Evolutionary conservation across 768 basidiomycete genomes (phyloP).

Genomic region (Mycena metata): DNA sequence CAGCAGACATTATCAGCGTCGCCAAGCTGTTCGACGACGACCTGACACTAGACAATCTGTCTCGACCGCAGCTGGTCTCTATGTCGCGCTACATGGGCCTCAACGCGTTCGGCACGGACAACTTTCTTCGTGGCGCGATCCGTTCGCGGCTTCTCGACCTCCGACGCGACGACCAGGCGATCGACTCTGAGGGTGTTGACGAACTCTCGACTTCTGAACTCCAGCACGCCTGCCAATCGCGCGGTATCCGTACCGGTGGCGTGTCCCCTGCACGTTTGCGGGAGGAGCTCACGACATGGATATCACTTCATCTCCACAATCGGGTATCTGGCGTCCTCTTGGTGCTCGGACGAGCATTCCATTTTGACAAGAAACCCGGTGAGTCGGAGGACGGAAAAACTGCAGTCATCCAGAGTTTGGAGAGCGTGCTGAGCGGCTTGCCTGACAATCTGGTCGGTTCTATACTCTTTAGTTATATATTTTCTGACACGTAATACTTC

Average conservation of each 20-base stretch:
- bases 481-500: constrained; percentile 12
- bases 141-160: constrained; percentile 85
- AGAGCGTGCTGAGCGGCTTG: constrained; percentile 90
- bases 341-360: constrained; percentile 94
- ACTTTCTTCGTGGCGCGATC: constrained; percentile 94
- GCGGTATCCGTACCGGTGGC: constrained; percentile 91
- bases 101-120: constrained; percentile 99
- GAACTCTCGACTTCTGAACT: constrained; percentile 92
- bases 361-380: constrained; percentile 84
- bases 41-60: constrained; percentile 96
- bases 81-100: constrained; percentile 99
- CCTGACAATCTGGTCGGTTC: constrained; percentile 91
- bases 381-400: constrained; percentile 88
- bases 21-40: constrained; percentile 98
- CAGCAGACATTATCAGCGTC: constrained; percentile 91
- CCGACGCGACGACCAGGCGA: constrained; percentile 93
- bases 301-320: constrained; percentile 89
- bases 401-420: constrained; percentile 83
- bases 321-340: constrained; percentile 94
- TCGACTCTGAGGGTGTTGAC: constrained; percentile 90
- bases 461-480: neutral
- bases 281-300: constrained; percentile 94
- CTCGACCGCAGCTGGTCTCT: constrained; percentile 96
- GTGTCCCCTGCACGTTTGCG: constrained; percentile 90
- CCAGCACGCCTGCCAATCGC: constrained; percentile 92